Base-by-base conservation (phyloP, 768 basidiomycete genomes). In the Albatrellus ellisii region DNA sequence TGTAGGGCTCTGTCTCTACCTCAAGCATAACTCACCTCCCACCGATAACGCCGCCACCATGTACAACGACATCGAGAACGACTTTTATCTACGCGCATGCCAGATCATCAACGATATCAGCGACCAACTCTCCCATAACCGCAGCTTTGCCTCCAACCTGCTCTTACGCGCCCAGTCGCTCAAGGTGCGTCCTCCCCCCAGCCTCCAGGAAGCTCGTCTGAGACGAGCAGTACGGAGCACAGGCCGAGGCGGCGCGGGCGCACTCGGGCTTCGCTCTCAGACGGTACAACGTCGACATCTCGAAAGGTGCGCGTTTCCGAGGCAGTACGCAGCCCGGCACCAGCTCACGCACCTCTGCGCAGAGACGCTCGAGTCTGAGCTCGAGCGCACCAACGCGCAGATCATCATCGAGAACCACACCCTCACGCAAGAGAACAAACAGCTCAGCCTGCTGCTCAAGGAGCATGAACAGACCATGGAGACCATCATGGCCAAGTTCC, bases 391-490 rank as follows among this genome's bases (percentile, higher is more conserved):
- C 56, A 92, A 90, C 55, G 87, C 94, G 6, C 80, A 85, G 49
- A 74, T 89, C 31, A 75, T 97, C 35, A 79, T 94, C 44, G 95
- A 99, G 60, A 98, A 98, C 58, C 92, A 95, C 54, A 73, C 79
- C 0, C 65, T 99, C 1, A 66, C 86, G 37, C 82, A 97, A 47
- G 95, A 99, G 62, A 98, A 99, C 67, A 91, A 87, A 58, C 94
- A 98, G 56, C 71, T 98, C 24, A 81, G 80, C 50, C 52, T 75
- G 21, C 68, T 99, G 21, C 66, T 98, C 43, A 92, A 91, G 55
- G 95, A 99, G 59, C 94, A 98, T 57, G 92, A 98, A 58, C 68
- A 69, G 41, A 95, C 92, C 3, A 72, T 99, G 67, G 92, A 97
- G 53, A 91, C 79, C 22, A 86, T 98, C 56, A 98, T 99, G 95